Conservation (phyloP, 306 rosid genomes). For the Prunus padus region DNA sequence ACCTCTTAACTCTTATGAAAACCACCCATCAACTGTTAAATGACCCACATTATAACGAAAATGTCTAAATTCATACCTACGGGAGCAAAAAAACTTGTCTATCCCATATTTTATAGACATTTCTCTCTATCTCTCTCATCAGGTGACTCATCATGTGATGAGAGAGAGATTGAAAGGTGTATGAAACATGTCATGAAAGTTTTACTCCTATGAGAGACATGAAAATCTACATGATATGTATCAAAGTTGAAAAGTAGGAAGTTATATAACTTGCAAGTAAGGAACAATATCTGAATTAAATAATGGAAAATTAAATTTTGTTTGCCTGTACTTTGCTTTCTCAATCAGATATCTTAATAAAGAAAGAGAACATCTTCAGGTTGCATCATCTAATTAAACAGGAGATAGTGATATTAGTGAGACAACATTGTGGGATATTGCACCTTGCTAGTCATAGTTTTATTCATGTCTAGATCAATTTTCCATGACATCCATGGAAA, state of each 20-base stretch:
- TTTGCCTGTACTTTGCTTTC: neutral
- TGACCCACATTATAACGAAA: too few species aligned
- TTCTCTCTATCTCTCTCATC: too few species aligned
- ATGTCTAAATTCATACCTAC: neutral
- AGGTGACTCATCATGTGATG: too few species aligned
- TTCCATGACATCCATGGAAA: slow-evolving; percentile 21
- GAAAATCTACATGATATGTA: neutral
- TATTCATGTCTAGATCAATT: slow-evolving; percentile 15
- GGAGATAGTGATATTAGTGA: neutral
- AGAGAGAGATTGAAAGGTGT: too few species aligned
- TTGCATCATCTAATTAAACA: neutral
- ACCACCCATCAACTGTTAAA: too few species aligned
- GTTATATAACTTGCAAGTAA: neutral
- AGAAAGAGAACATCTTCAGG: neutral
- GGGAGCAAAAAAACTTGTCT: too few species aligned
- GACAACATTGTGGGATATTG: neutral
- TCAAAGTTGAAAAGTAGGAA: neutral
- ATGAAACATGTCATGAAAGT: too few species aligned
- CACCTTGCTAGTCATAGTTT: neutral
- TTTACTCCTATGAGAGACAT: neutral
- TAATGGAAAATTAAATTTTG: neutral
- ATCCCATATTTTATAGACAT: too few species aligned
- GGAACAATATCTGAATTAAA: neutral
- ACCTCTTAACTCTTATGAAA: too few species aligned
- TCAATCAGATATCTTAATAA: neutral